phyloP scores from a whole-genome alignment of 345 rosid genomes.

The Reutealis trisperma region DNA sequence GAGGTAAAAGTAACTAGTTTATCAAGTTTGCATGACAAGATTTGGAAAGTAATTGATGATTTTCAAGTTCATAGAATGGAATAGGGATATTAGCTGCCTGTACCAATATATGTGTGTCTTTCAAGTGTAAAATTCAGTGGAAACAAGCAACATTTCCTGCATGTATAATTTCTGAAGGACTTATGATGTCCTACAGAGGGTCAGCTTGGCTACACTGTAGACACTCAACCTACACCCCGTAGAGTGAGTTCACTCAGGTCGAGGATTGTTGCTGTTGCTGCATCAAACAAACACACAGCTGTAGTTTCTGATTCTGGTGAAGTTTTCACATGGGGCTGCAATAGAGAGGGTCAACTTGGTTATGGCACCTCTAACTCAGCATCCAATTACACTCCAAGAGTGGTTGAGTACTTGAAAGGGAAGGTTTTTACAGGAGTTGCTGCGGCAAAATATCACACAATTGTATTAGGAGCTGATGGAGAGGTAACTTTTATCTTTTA shows the following conservation, averaged over 20 bases:
- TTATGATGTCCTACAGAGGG: slow-evolving; percentile 67
- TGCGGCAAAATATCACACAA: slow-evolving; percentile 85
- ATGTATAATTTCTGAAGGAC: slow-evolving; percentile 19
- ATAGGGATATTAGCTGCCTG: neutral
- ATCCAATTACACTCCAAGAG: slow-evolving; percentile 89
- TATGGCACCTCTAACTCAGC: slow-evolving; percentile 99
- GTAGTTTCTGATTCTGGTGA: slow-evolving; percentile 90
- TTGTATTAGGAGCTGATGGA: slow-evolving; percentile 78
- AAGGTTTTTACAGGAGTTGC: slow-evolving; percentile 63
- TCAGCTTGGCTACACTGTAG: slow-evolving; percentile 96
- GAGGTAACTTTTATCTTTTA: slow-evolving; percentile 56
- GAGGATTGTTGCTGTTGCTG: slow-evolving; percentile 85
- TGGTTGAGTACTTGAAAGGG: slow-evolving; percentile 91
- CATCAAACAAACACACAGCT: slow-evolving; percentile 94
- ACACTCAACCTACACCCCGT: slow-evolving; percentile 96
- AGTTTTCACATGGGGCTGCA: slow-evolving; percentile 98
- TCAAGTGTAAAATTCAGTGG: slow-evolving; percentile 13
- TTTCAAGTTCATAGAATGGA: neutral
- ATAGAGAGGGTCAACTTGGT: slow-evolving; percentile 97
- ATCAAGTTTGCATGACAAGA: neutral
- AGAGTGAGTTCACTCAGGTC: slow-evolving; percentile 77
- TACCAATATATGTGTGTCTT: slow-evolving; percentile 5
- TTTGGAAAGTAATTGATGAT: slow-evolving; percentile 4
- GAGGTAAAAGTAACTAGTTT: slow-evolving; percentile 54
- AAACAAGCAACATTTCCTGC: neutral